Base-by-base conservation (phyloP, 805 yeast genomes). In the Candida silvatica region DNA sequence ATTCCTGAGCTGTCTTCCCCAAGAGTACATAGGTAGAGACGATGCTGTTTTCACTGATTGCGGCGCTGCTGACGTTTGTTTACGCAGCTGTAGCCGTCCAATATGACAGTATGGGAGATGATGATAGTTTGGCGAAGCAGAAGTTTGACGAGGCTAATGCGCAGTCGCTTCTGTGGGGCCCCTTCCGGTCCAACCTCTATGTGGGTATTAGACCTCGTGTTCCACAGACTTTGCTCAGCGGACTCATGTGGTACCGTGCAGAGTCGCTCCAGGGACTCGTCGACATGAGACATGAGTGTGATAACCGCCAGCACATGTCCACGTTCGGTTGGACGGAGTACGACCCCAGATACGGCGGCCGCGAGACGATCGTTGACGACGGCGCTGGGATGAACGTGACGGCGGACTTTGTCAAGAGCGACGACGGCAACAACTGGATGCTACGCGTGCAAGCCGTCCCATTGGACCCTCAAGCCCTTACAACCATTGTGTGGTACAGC, bases 281-380 rank as follows among this genome's bases (percentile, higher is more conserved):
- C 4, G 59, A 65, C 17, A 56, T 80, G 17, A 74, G 95, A 46
- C 95, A 87, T 55, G 67, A 71, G 36, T 83, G 87, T 48, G 85
- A 80, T 35, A 87, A 78, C 45, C 62, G 63, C 25, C 90, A 87
- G 48, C 70, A 76, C 33, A 66, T 87, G 60, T 67, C 66, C 17
- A 76, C 72, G 36, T 90, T 83, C 45, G 85, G 88, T 18, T 92
- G 97, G 96, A 66, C 72, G n/a, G 62, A 66, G 25, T 92, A 81
- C 54, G 97, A 92, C 52, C 87, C 96, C 4, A 68, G 97, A 43
- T 33, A 58, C 11, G 98, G 98, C 17, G 98, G 98, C 0, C 64
- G 71, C 40, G 90, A 92, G 51, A 62, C 71, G 2, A 76, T 92
- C 20, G 59, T 65, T 25, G 98, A 92, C 53, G 56, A 60, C 16